A percentile compares a stretch with the other conserved stretches of the same genome.
phyloP scores from a whole-genome alignment of 225 moss, liverwort and hornwort genomes.

The Straminergon stramineum region DNA sequence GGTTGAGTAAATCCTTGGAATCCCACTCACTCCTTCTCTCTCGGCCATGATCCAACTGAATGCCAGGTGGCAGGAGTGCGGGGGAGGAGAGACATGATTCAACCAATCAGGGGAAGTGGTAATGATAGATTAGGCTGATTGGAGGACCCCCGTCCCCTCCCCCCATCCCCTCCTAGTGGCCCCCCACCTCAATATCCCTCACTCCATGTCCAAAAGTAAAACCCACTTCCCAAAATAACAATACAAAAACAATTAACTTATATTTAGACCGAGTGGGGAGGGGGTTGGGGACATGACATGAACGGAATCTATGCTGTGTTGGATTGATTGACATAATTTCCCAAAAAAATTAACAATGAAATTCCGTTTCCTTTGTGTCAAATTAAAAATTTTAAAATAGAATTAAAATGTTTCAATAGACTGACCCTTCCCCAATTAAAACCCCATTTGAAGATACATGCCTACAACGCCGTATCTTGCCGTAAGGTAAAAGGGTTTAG shows the following conservation, averaged over 20 bases:
- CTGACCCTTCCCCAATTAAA: too few species aligned
- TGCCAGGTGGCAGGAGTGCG: background rate
- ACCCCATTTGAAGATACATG: too few species aligned
- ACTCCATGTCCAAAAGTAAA: background rate
- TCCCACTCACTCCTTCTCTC: background rate
- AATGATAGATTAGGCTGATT: constrained; percentile 6
- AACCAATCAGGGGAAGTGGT: background rate
- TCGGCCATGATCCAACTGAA: background rate
- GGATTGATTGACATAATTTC: background rate
- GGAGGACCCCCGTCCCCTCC: background rate
- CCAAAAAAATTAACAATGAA: background rate
- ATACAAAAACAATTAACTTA: too few species aligned
- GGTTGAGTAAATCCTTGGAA: too few species aligned
- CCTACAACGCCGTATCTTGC: too few species aligned
- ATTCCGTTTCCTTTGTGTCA: too few species aligned
- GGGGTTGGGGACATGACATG: background rate
- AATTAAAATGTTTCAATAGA: too few species aligned
- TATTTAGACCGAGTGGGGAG: too few species aligned
- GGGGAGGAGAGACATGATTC: background rate
- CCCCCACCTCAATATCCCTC: too few species aligned
- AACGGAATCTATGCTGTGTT: background rate
- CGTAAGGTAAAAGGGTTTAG: too few species aligned
- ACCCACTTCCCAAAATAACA: background rate
- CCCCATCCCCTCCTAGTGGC: too few species aligned
- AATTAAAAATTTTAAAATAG: too few species aligned